Evolutionary conservation across 352 stramenopile species (phyloP).

Genomic region (Thraustochytrium sp.): DNA sequence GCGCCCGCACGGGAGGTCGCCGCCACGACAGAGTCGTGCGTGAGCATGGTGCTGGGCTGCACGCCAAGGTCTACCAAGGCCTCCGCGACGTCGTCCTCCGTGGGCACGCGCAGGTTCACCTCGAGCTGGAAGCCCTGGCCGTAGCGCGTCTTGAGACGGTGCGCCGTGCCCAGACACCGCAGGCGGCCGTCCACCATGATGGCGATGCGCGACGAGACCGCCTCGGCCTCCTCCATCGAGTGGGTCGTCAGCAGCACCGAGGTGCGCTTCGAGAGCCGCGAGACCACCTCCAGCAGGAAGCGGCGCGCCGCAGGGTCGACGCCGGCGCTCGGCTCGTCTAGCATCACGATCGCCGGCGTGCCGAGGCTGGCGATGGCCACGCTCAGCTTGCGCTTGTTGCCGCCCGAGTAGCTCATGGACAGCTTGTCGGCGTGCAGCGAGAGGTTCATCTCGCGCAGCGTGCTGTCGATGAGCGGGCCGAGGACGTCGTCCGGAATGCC

Average conservation of each 20-base stretch:
- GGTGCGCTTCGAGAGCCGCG: not conserved
- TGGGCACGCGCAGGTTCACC: constrained; percentile 60
- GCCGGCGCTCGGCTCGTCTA: constrained; percentile 76
- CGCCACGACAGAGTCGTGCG: not conserved
- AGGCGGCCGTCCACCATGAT: constrained; percentile 78
- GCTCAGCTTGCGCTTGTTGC: constrained; percentile 60
- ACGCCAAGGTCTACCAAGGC: not conserved
- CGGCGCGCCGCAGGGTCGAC: constrained; percentile 54
- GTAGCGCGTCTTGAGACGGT: constrained; percentile 55
- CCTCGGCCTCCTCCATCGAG: constrained; percentile 92
- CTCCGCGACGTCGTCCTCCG: constrained; percentile 44
- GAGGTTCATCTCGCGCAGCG: constrained; percentile 71
- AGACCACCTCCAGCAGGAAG: constrained; percentile 32
- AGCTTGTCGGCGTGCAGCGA: constrained; percentile 50
- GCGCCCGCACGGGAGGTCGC: not conserved
- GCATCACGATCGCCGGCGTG: constrained; percentile 79
- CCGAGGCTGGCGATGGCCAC: constrained; percentile 93
- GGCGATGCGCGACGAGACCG: constrained; percentile 83
- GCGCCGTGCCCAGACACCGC: constrained; percentile 55
- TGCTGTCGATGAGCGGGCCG: constrained; percentile 61
- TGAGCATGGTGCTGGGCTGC: not conserved
- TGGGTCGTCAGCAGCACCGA: constrained; percentile 81
- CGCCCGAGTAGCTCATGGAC: constrained; percentile 39
- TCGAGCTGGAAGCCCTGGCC: constrained; percentile 62
- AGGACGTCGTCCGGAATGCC: constrained; percentile 58